Base-by-base conservation (phyloP, 2,329 filamentous ascomycete species). In the Penicillium sp. region DNA sequence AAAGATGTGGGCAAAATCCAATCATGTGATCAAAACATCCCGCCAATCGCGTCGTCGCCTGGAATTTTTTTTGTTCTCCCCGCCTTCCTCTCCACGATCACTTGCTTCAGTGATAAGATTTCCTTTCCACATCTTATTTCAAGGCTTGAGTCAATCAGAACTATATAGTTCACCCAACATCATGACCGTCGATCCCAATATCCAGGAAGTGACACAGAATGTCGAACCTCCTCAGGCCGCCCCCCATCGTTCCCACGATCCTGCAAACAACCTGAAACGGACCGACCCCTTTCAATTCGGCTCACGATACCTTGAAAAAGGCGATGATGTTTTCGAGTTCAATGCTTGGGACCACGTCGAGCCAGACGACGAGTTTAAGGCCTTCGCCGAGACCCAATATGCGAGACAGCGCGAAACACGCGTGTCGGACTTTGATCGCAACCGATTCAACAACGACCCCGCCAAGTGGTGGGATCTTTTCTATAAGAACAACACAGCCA, bases 281-380 rank as follows among this genome's bases (percentile, higher is more conserved):
- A 89, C 79, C 70, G 92, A 97, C 70, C 94, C 94, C 18, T 99
- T 97, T 75, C 89, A 95, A 75, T 99, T 99, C 74, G 94, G 94
- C 59, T 94, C 90, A 46, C 90, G 93, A 57, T 89, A 84, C 69
- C 85, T 99, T 50, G 86, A 89, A 67, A 82, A 93, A 73, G 85
- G 86, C 70, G 92, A 96, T 77, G 83, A 97, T 72, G 90, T 96
- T 68, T 99, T 93, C 77, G 89, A 95, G 74, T 96, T 94, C 84
- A 99, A 99, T 75, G 94, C 94, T 37, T 99, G 94, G 94, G 94
- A 99, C 73, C 93, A 99, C 73, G 94, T 97, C 71, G 88, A 93
- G 76, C 92, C 92, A 72, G 93, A 97, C 77, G 86, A 90, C 66
- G 82, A 87, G 39, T 97, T 96, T 81, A 87, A 88, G 70, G 85